A percentile compares a stretch with the other conserved stretches of the same genome.
phyloP scores from a whole-genome alignment of 73 alveolate genomes.

The Loxodes magnus region DNA sequence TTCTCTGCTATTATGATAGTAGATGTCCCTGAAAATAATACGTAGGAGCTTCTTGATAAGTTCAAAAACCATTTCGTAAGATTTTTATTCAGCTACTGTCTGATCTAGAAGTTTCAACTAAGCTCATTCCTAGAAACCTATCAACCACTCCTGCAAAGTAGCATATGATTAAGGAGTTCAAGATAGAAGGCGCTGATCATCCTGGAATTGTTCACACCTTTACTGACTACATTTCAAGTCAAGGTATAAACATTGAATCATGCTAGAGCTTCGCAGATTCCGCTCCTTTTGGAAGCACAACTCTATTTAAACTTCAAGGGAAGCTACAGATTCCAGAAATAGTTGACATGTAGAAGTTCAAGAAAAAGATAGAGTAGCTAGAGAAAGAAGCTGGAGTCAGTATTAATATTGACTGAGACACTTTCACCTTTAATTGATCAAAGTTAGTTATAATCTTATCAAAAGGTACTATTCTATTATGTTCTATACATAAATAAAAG shows the following conservation, averaged over 20 bases:
- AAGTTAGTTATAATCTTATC: too few species aligned
- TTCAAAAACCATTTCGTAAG: too few species aligned
- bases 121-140: too few species aligned
- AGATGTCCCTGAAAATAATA: background rate
- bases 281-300: constrained; percentile 13
- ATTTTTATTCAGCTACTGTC: too few species aligned
- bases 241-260: background rate
- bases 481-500: too few species aligned
- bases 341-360: background rate
- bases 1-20: constrained; percentile 1
- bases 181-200: background rate
- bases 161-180: too few species aligned
- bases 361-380: background rate
- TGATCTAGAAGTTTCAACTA: too few species aligned
- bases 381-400: background rate
- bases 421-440: too few species aligned
- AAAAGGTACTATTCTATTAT: too few species aligned
- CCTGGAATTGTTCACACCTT: constrained; percentile 11
- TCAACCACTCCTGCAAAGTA: too few species aligned
- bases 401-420: background rate
- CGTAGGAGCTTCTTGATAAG: background rate
- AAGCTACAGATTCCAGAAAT: background rate
- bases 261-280: background rate
- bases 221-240: background rate
- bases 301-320: background rate